Evolutionary conservation across 495 filamentous ascomycete species (phyloP).

Genomic region (Aspergillus mulundensis): DNA sequence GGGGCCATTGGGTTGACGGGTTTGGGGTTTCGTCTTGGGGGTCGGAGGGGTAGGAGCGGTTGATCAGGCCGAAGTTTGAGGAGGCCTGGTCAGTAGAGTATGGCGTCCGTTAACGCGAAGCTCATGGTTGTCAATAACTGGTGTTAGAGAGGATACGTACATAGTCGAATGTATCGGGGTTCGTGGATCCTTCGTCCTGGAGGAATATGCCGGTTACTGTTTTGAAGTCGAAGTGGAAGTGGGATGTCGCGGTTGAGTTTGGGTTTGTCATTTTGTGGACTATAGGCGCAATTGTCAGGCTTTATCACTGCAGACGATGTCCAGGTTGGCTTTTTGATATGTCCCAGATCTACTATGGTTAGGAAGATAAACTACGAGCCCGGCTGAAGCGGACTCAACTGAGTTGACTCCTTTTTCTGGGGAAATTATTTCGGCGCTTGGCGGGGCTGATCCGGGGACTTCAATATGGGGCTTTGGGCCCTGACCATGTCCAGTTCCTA

Average conservation of each 20-base stretch:
- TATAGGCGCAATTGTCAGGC: neutral
- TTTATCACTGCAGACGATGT: too few relatives aligned
- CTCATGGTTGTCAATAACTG: too few relatives aligned
- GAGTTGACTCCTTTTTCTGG: neutral
- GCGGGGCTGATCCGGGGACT: neutral
- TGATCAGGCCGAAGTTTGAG: slow-evolving; percentile 64
- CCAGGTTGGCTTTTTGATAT: neutral
- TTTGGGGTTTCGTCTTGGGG: slow-evolving; percentile 3
- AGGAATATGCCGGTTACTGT: slow-evolving; percentile 66
- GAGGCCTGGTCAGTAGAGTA: slow-evolving; percentile 22
- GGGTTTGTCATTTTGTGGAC: neutral
- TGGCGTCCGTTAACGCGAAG: too few relatives aligned
- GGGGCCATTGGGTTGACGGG: slow-evolving; percentile 57
- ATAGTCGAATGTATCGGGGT: slow-evolving; percentile 65
- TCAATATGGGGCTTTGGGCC: neutral
- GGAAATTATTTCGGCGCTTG: neutral
- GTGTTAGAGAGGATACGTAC: slow-evolving; percentile 31
- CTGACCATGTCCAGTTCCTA: neutral
- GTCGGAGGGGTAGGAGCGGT: slow-evolving; percentile 49
- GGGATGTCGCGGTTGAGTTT: slow-evolving; percentile 6
- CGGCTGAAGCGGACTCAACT: neutral
- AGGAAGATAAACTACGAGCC: neutral
- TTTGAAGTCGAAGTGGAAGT: slow-evolving; percentile 29
- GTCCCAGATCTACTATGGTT: neutral
- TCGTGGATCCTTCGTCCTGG: slow-evolving; percentile 64